Evolutionary conservation across 2,329 filamentous ascomycete genomes (phyloP), one percentile per base, ranked within the genome.

Genomic region (Verruconis gallopava): DNA sequence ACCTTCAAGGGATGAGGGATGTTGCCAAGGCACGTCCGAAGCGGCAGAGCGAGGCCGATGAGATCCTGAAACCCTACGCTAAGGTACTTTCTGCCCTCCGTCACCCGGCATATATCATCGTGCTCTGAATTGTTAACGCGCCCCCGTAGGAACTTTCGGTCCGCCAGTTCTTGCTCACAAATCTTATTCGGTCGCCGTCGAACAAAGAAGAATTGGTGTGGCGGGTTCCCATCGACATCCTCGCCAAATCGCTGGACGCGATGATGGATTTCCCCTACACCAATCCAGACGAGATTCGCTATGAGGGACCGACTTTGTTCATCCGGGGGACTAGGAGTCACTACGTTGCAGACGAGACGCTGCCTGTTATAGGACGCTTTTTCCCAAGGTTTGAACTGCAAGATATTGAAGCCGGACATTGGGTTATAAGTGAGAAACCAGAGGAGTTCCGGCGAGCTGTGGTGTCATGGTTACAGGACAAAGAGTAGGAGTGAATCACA

Each of bases 231-330:
- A 65, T 98, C 9, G 68, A 72, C 37, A 77, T 75, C 3, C 66
- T 98, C 0, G 78, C 71, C 3, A 67, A 70, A 37, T 69, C 77
- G 0, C 66, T 98, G 32, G 73, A 77, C 50, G 69, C 83, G 48
- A 75, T 96, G 65, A 85, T 83, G 1, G 85, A 93, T 51, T 98
- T 98, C 54, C 89, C 91, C 0, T 94, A 79, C 65, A 80, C 73
- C 49, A 70, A 85, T 51, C 79, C 86, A 0, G 69, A 73, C n/a
- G 61, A 71, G 48, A 63, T 67, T 22, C 70, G 78, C 19, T 96
- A 84, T 55, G 69, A 76, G 50, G 86, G 85, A 47, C 83, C 79
- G 1, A 79, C 85, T 12, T 67, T 96, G 17, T 85, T 96, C 50
- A 71, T 96, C 4, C 50, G 85, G 41, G 85, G 85, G 14, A 86